Base-by-base conservation (phyloP, 495 filamentous ascomycete genomes). In the Aspergillus campestris region DNA sequence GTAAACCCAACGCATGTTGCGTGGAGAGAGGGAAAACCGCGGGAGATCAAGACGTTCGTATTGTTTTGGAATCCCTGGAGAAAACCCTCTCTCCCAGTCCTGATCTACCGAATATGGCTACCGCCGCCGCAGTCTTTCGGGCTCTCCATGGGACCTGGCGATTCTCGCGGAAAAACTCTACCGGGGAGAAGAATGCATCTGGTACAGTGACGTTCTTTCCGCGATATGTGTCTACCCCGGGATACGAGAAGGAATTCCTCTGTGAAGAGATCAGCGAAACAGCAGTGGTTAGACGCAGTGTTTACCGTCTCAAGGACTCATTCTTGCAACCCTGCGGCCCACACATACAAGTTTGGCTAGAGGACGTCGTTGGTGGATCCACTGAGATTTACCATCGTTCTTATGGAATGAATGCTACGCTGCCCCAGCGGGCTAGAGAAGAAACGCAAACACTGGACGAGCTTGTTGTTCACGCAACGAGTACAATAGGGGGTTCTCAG, bases 121-220 rank as follows among this genome's bases (percentile, higher is more conserved):
- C 55, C 6, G 52, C 60, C 15, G 48, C 45, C 8, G 84, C 82
- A 0, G 73, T 84, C 5, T 91, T 91, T 54, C 69, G 84, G 31
- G 83, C 78, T 4, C 62, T 94, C 1, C 82, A 90, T 6, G 89
- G 89, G 5, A 57, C 65, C 13, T 95, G 89, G 89, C 69, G 56
- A 7, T 67, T 84, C 13, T 66, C 70, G 8, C 74, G 75, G 3
- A 66, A 57, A 1, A 59, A 32, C 83, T 70, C 38, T 51, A 56
- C 6, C 51, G 0, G 65, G 34, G 40, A 40, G 33, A 36, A 39
- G 34, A 15, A 13, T 0, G 36, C 83, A 24, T 64, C 60, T 8
- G 87, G 86, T 9, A 73, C 63, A 1, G 79, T 83, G 14, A 65
- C 57, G 6, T 89, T 92, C 47, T 60, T 76, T 24, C 79, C 87